Evolutionary conservation across 192 early-diverging fungal species (phyloP).

Genomic region (Coemansia sp.): DNA sequence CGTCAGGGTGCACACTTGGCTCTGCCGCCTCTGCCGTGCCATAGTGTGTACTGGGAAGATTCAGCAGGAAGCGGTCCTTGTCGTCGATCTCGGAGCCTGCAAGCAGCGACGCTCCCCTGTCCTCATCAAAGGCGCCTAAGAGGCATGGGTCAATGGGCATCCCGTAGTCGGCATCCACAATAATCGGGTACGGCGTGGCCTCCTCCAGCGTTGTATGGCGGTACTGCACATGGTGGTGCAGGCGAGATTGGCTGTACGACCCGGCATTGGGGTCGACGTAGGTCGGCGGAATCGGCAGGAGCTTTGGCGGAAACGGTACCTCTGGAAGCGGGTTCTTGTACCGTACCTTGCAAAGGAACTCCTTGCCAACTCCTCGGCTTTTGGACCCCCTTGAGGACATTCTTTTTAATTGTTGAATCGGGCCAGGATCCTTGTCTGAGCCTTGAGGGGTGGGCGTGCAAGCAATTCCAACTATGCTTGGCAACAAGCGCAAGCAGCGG

Average conservation of each 20-base stretch:
- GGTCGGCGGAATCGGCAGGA: slow-evolving; percentile 56
- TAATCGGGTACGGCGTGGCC: slow-evolving; percentile 52
- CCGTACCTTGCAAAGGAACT: slow-evolving; percentile 57
- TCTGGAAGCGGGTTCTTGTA: slow-evolving; percentile 57
- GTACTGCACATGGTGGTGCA: slow-evolving; percentile 52
- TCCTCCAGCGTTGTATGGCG: slow-evolving; percentile 56
- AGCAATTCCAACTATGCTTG: background rate
- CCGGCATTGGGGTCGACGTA: slow-evolving; percentile 51
- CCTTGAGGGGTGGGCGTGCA: too few species aligned
- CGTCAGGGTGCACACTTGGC: background rate
- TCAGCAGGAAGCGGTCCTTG: slow-evolving; percentile 47
- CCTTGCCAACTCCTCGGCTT: slow-evolving; percentile 44
- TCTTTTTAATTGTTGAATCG: background rate
- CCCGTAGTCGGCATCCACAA: slow-evolving; percentile 57
- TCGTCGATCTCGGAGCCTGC: slow-evolving; percentile 39
- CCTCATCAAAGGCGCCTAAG: slow-evolving; percentile 53
- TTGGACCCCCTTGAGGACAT: slow-evolving; percentile 2
- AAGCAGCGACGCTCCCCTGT: slow-evolving; percentile 2
- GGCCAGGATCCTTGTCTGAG: background rate
- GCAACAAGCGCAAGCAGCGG: background rate
- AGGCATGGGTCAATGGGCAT: slow-evolving; percentile 58
- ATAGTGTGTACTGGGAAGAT: slow-evolving; percentile 23
- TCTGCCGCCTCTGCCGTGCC: background rate
- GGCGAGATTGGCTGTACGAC: slow-evolving; percentile 52
- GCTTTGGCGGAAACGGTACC: slow-evolving; percentile 58